Base-by-base conservation (phyloP, 192 early-diverging fungal species). In the Podila clonocystis region DNA sequence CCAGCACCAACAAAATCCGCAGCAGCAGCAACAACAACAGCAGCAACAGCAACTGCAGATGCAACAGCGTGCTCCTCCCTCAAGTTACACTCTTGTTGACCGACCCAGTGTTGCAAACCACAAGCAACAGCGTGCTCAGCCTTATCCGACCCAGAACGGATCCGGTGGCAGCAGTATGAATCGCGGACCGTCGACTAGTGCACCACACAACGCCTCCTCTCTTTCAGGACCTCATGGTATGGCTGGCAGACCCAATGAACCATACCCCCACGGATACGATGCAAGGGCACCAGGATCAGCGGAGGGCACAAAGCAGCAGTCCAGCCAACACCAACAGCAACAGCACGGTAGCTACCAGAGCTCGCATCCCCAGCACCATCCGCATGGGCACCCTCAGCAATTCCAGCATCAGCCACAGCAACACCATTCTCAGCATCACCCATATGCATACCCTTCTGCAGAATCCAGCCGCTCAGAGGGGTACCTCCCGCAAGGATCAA, bases 221-320 rank as follows among this genome's bases (percentile, higher is more conserved):
- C 59, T 26, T 31, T 30, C 59, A 1, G 59, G 59, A 31, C 22
- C 28, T 30, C 59, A 31, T 24, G 59, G 28, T 1, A 30, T 61
- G 59, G 34, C 59, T 55, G 52, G 52, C 22, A 55, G 52, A 26
- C 0, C 24, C 52, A 55, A 55, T 17, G 52, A 55, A n/a, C 5
- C 52, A 55, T 55, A 55, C 22, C n/a, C 52, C 11, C 52, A 55
- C n/a, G 52, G 52, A 22, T 55, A 55, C 52, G 52, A 55, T 55
- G n/a, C 52, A 19, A 55, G 52, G 12, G n/a, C 52, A 6, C 52
- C 52, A 55, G 52, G 52, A 55, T 26, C 52, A 5, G 19, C 24
- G 11, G 52, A 55, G 8, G 24, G 9, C 4, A 26, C 9, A 9
- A 55, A 55, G n/a, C 52, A 20, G n/a, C 59, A n/a, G 24, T 57